Evolutionary conservation across 2,329 filamentous ascomycete species (phyloP).

Genomic region (Colletotrichum plurivorum): DNA sequence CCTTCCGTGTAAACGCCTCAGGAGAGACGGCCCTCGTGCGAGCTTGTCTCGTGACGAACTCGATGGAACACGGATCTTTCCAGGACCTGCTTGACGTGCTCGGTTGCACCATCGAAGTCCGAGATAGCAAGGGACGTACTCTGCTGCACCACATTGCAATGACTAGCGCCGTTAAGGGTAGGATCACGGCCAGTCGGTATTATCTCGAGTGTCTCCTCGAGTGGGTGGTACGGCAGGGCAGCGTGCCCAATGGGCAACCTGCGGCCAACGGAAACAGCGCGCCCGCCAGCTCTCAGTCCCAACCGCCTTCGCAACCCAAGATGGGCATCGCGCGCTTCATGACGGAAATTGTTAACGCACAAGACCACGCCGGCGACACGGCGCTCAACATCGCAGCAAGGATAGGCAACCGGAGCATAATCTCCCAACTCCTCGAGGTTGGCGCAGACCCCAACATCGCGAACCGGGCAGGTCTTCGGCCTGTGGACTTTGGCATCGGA

Average conservation of each 20-base stretch:
- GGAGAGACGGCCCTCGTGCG: conserved; percentile 96
- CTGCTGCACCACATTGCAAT: conserved; percentile 97
- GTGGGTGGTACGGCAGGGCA: conserved; percentile 91
- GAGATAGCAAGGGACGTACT: conserved; percentile 90
- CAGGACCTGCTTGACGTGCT: conserved; percentile 91
- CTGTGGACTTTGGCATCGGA: conserved; percentile 95
- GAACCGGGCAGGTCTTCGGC: conserved; percentile 89
- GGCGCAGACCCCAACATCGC: conserved; percentile 93
- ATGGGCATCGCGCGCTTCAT: conserved; percentile 95
- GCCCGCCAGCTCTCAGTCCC: conserved; percentile 56
- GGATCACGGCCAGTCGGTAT: conserved; percentile 92
- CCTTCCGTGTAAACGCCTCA: conserved; percentile 87
- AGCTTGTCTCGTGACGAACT: conserved; percentile 93
- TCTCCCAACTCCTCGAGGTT: conserved; percentile 95
- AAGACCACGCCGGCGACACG: conserved; percentile 94
- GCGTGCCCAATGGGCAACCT: conserved; percentile 68
- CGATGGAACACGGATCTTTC: conserved; percentile 91
- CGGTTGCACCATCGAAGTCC: conserved; percentile 89
- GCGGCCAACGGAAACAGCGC: conserved; percentile 48
- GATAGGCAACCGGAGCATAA: conserved; percentile 94
- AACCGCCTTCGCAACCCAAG: conserved; percentile 63
- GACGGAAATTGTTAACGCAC: conserved; percentile 95
- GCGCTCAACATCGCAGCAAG: conserved; percentile 93
- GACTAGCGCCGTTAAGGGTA: conserved; percentile 94
- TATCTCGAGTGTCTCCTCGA: conserved; percentile 95